Evolutionary conservation across 805 yeast genomes (phyloP).

Genomic region (Candida taoyuanica): DNA sequence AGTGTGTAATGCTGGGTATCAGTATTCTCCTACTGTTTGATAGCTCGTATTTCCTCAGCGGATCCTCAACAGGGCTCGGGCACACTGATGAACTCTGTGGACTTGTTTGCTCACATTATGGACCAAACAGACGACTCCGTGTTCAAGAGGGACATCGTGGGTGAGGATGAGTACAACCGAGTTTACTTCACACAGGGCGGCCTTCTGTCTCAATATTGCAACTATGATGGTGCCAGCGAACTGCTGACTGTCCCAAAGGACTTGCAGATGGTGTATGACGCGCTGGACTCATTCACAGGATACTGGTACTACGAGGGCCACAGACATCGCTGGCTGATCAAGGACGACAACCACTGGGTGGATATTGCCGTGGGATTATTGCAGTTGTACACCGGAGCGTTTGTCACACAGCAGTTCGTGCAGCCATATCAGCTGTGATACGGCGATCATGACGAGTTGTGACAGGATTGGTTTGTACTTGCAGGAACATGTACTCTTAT

Average conservation of each 20-base stretch:
- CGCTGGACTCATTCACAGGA: not conserved
- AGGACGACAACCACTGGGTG: constrained; percentile 1
- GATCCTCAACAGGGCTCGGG: not conserved
- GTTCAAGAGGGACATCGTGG: not conserved
- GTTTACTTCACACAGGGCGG: constrained; percentile 2
- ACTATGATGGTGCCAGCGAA: constrained; percentile 1
- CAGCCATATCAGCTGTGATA: not conserved
- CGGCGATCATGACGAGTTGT: not conserved
- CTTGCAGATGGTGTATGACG: constrained; percentile 1
- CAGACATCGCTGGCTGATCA: constrained; percentile 1
- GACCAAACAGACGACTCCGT: not conserved
- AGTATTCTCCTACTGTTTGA: not conserved
- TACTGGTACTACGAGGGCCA: constrained; percentile 1
- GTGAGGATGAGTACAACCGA: constrained; percentile 1
- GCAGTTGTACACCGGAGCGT: not conserved
- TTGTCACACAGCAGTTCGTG: not conserved
- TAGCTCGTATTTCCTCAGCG: too few species aligned
- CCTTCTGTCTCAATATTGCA: not conserved
- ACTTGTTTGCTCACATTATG: not conserved
- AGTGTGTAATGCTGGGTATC: not conserved
- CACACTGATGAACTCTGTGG: not conserved
- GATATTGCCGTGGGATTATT: not conserved
- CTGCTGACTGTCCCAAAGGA: not conserved
- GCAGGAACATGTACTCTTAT: too few species aligned
- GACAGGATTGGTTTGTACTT: too few species aligned